phyloP scores from a whole-genome alignment of 2,329 filamentous ascomycete species.

The Didymella lethalis region DNA sequence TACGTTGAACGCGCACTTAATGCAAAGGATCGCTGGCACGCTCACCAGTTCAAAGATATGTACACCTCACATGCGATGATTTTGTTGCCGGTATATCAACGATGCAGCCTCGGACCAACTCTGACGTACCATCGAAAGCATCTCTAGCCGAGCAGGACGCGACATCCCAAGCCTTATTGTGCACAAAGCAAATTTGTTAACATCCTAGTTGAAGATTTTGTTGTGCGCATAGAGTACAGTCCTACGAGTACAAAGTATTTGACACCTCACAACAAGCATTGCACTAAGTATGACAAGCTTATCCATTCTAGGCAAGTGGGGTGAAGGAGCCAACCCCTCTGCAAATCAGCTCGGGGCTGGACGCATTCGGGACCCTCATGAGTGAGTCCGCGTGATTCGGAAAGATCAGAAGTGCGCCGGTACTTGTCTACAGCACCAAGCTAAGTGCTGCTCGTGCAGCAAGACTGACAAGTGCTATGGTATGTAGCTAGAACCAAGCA shows the following conservation, averaged over 20 bases:
- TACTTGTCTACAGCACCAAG: not conserved
- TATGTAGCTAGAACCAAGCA: conserved; percentile 9
- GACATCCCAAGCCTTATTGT: not conserved
- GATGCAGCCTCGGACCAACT: not conserved
- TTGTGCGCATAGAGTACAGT: not conserved
- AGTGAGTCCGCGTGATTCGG: not conserved
- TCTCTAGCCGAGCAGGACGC: not conserved
- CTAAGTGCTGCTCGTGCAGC: not conserved
- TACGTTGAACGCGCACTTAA: not conserved
- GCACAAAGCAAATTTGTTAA: not conserved
- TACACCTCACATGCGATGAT: not conserved
- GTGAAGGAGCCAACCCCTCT: not conserved
- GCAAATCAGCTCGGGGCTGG: not conserved
- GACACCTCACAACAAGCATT: not conserved
- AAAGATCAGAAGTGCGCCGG: not conserved
- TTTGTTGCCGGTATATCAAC: not conserved
- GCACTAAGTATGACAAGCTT: not conserved
- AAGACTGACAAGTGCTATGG: not conserved
- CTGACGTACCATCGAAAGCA: not conserved
- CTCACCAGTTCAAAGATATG: not conserved
- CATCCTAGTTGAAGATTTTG: not conserved
- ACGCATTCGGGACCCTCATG: not conserved
- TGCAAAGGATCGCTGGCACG: not conserved
- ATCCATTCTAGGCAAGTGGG: not conserved
- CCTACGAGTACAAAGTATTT: not conserved